Percentiles rank a stretch among this genome's conserved stretches.
Conservation (phyloP, 139 green algal species). For the Raphidocelis subcapitata region DNA sequence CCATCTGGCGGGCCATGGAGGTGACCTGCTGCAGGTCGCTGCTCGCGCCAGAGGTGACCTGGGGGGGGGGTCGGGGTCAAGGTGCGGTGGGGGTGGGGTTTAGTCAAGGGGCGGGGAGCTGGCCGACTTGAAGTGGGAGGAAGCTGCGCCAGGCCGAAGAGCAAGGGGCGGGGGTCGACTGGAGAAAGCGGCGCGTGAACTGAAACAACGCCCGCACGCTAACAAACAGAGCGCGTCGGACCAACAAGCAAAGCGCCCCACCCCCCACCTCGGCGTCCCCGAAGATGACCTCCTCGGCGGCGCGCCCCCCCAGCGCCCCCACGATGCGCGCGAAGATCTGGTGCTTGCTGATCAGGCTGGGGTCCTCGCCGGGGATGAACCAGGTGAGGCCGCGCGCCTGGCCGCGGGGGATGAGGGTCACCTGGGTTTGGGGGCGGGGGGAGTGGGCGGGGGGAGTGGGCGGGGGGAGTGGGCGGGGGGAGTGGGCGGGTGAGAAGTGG, state of each 20-base stretch:
- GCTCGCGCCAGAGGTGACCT: slow-evolving; percentile 58
- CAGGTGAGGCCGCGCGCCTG: slow-evolving; percentile 97
- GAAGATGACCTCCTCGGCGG: slow-evolving; percentile 98
- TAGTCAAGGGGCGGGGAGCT: not conserved
- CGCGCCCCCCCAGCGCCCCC: slow-evolving; percentile 92
- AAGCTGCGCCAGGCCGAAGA: no score
- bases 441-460: not conserved
- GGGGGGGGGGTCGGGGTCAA: no score
- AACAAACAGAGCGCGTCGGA: no score
- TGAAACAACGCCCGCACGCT: no score
- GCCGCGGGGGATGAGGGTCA: slow-evolving; percentile 96
- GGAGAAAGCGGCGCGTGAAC: no score
- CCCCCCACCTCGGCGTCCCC: slow-evolving; percentile 95
- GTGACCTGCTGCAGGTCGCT: slow-evolving; percentile 74
- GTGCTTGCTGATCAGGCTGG: slow-evolving; percentile 92
- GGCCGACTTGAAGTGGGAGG: no score
- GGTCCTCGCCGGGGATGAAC: slow-evolving; percentile 96
- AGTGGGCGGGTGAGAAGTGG: not conserved
- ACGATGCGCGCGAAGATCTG: slow-evolving; percentile 99
- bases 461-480: not conserved
- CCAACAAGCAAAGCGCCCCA: slow-evolving; percentile 70
- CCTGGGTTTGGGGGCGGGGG: slow-evolving; percentile 9
- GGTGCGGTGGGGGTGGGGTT: no score
- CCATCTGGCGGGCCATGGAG: slow-evolving; percentile 93
- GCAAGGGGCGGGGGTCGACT: no score